These are phyloP conservation scores for Cytospora piceae DNA, from an alignment of 2,329 filamentous ascomycete species.

Conservation along the genomic window DNA sequence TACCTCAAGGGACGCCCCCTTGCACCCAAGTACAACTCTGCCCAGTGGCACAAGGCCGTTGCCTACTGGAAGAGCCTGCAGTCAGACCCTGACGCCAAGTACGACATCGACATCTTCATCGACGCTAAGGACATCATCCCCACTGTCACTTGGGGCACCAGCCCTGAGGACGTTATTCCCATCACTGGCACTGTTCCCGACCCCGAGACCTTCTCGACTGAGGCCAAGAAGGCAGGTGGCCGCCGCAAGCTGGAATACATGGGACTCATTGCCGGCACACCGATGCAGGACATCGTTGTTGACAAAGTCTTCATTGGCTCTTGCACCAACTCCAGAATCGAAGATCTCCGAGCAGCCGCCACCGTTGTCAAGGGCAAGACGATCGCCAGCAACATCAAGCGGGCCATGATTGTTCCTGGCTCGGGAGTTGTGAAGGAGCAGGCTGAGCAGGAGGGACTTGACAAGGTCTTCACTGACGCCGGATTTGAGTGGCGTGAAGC, in stretches of 20 bases:
- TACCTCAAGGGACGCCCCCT: conserved; percentile 92
- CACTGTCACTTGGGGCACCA: conserved; percentile 96
- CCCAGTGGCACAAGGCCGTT: conserved; percentile 87
- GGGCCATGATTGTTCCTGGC: conserved; percentile 94
- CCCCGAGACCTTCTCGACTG: conserved; percentile 81
- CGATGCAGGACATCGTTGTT: conserved; percentile 86
- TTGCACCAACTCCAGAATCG: conserved; percentile 96
- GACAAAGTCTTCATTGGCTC: conserved; percentile 59
- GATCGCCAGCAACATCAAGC: conserved; percentile 85
- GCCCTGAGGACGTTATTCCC: conserved; percentile 92
- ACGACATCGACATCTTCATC: conserved; percentile 86
- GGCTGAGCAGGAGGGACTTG: conserved; percentile 88
- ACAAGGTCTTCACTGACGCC: conserved; percentile 88
- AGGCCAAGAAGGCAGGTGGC: conserved; percentile 79
- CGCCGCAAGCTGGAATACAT: conserved; percentile 91
- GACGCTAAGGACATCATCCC: conserved; percentile 92
- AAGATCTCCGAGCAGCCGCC: conserved; percentile 88
- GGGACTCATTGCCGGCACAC: conserved; percentile 84
- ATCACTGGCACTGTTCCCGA: conserved; percentile 91
- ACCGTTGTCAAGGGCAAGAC: conserved; percentile 85
- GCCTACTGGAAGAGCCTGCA: conserved; percentile 86
- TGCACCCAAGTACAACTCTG: conserved; percentile 80
- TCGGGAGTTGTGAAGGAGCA: conserved; percentile 92
- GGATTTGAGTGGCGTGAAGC: conserved; percentile 99
- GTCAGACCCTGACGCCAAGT: conserved; percentile 87